Conservation (phyloP, 257 asterid species). For the Nicotiana tabacum region DNA sequence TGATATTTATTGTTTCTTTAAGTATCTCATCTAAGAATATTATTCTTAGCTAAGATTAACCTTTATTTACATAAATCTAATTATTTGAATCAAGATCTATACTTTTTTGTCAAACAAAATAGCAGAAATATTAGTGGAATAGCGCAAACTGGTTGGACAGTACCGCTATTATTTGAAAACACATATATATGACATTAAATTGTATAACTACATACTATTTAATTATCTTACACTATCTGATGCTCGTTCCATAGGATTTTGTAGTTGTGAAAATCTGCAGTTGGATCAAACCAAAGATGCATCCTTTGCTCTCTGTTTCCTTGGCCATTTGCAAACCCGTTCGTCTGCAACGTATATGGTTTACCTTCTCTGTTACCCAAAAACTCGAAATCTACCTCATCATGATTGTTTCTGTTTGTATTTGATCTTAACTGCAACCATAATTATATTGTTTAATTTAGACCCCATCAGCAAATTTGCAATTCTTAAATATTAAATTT, state of each 20-base stretch:
- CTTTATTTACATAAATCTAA: too few relatives aligned
- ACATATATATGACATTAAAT: too few relatives aligned
- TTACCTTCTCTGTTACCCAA: constrained; percentile 58
- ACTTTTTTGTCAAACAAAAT: too few relatives aligned
- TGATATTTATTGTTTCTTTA: too few relatives aligned
- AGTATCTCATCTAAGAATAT: too few relatives aligned
- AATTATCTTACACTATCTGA: constrained; percentile 47
- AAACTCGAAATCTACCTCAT: constrained; percentile 69
- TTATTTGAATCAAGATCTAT: too few relatives aligned
- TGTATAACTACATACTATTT: neutral
- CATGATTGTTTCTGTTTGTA: constrained; percentile 19
- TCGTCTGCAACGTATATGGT: constrained; percentile 57
- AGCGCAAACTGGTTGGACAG: too few relatives aligned
- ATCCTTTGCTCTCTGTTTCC: constrained; percentile 55
- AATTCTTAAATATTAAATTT: too few relatives aligned
- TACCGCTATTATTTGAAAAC: too few relatives aligned
- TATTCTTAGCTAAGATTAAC: too few relatives aligned
- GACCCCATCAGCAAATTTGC: neutral
- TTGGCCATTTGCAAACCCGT: constrained; percentile 41
- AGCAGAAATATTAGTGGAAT: too few relatives aligned
- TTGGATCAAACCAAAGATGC: constrained; percentile 66
- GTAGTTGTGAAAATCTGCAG: constrained; percentile 59
- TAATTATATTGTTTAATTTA: too few relatives aligned
- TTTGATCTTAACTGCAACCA: constrained; percentile 42
- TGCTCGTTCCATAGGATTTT: constrained; percentile 52